Conservation (phyloP, 2,329 filamentous ascomycete genomes). For the Nemania abortiva region DNA sequence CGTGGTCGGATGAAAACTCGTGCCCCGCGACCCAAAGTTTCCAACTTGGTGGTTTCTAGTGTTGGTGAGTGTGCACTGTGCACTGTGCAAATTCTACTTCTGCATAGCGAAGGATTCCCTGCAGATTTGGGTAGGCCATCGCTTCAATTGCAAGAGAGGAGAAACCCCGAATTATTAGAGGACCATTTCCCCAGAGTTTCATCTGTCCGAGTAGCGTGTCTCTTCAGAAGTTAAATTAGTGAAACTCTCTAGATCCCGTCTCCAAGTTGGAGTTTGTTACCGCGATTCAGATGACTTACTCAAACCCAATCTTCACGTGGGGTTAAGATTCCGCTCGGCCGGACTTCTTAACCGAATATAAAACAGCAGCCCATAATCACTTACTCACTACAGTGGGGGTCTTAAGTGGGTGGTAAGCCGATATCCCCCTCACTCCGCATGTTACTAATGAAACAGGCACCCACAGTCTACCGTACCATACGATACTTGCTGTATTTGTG, state of each 20-base stretch:
- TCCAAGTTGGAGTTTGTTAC: background rate
- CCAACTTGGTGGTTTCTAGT: background rate
- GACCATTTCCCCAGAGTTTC: background rate
- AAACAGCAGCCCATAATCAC: slow-evolving; percentile 1
- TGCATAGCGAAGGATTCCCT: slow-evolving; percentile 8
- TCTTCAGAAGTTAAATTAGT: background rate
- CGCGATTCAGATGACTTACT: background rate
- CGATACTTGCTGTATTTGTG: background rate
- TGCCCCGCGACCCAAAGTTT: background rate
- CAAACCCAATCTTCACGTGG: background rate
- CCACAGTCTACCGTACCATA: background rate
- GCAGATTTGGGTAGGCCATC: slow-evolving; percentile 2
- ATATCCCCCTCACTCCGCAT: slow-evolving; percentile 20
- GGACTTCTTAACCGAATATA: background rate
- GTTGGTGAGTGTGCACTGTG: too few species aligned
- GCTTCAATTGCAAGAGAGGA: background rate
- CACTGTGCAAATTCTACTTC: slow-evolving; percentile 10
- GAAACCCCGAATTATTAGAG: slow-evolving; percentile 16
- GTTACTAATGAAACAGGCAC: slow-evolving; percentile 6
- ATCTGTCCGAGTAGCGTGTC: background rate
- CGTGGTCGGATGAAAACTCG: background rate
- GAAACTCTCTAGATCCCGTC: background rate
- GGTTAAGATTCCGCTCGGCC: background rate
- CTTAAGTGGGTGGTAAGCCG: slow-evolving; percentile 9
- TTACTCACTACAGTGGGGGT: slow-evolving; percentile 7